A percentile compares a stretch with the other conserved stretches of the same genome.
These are phyloP conservation scores for Penicillium arizonense DNA, from an alignment of 495 filamentous ascomycete species.

Conservation along the genomic window DNA sequence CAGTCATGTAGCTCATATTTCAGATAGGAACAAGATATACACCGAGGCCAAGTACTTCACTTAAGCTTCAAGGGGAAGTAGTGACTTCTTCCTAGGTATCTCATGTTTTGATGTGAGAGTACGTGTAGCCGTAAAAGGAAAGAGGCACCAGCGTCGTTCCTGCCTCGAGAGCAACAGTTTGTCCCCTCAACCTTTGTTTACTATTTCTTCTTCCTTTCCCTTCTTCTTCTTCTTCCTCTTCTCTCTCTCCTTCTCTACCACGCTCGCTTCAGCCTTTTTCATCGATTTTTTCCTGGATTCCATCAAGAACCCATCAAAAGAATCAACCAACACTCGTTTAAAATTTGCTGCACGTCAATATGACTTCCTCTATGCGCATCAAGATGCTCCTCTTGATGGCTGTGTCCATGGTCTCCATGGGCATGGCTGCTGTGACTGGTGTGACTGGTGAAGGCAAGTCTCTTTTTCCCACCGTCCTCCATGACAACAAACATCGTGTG, in stretches of 20 bases:
- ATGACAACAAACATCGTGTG: too few relatives aligned
- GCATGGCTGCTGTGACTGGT: not conserved
- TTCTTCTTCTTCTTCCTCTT: not conserved
- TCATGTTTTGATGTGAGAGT: not conserved
- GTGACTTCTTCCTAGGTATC: not conserved
- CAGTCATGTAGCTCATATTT: not conserved
- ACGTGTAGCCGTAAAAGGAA: not conserved
- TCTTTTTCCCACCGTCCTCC: not conserved
- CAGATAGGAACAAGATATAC: not conserved
- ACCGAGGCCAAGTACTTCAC: not conserved
- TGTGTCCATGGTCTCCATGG: not conserved
- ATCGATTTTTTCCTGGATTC: not conserved
- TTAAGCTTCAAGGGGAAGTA: not conserved
- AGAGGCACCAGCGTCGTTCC: not conserved
- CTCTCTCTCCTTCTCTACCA: not conserved
- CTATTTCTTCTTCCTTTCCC: not conserved
- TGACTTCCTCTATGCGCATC: not conserved
- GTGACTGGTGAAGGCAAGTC: too few relatives aligned
- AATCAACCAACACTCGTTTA: conserved; percentile 2
- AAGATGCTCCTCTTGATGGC: conserved; percentile 3
- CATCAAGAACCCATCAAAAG: conserved; percentile 3
- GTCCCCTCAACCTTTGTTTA: not conserved
- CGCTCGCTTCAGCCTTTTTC: not conserved
- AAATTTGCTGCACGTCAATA: not conserved
- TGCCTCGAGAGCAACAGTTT: not conserved